Evolutionary conservation across 1,284 basidiomycete species (phyloP).

Genomic region (Ceratobasidium sp.): DNA sequence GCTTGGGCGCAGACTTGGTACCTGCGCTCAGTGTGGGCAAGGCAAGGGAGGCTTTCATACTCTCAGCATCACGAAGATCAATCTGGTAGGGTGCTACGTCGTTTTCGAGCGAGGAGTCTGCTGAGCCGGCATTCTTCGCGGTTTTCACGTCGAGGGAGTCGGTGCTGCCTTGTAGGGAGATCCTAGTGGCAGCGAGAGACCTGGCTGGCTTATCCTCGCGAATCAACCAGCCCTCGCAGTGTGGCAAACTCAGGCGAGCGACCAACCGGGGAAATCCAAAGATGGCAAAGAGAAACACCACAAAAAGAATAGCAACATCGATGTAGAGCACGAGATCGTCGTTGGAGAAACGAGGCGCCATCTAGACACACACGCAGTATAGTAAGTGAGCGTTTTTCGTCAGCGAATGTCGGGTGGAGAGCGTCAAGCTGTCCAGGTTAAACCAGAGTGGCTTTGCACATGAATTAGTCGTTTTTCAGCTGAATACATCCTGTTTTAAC

Average conservation of each 20-base stretch:
- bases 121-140: slow-evolving; percentile 8
- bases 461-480: neutral
- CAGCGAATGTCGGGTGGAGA: slow-evolving; percentile 34
- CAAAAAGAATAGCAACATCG: slow-evolving; percentile 51
- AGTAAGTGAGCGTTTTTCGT: slow-evolving; percentile 17
- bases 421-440: slow-evolving; percentile 40
- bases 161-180: neutral
- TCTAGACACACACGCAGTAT: slow-evolving; percentile 20
- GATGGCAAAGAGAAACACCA: slow-evolving; percentile 51
- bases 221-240: slow-evolving; percentile 45
- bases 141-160: neutral
- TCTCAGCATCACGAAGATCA: slow-evolving; percentile 23
- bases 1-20: neutral
- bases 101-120: neutral
- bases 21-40: neutral
- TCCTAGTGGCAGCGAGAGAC: neutral
- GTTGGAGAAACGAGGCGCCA: slow-evolving; percentile 33
- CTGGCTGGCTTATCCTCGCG: slow-evolving; percentile 17
- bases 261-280: slow-evolving; percentile 54
- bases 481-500: neutral
- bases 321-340: slow-evolving; percentile 51
- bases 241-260: slow-evolving; percentile 55
- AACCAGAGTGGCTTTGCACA: neutral
- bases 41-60: slow-evolving; percentile 11
- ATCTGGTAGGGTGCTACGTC: slow-evolving; percentile 43